These are phyloP conservation scores for Globisporangium carolinianum DNA, from an alignment of 352 stramenopile genomes.

Conservation along the genomic window DNA sequence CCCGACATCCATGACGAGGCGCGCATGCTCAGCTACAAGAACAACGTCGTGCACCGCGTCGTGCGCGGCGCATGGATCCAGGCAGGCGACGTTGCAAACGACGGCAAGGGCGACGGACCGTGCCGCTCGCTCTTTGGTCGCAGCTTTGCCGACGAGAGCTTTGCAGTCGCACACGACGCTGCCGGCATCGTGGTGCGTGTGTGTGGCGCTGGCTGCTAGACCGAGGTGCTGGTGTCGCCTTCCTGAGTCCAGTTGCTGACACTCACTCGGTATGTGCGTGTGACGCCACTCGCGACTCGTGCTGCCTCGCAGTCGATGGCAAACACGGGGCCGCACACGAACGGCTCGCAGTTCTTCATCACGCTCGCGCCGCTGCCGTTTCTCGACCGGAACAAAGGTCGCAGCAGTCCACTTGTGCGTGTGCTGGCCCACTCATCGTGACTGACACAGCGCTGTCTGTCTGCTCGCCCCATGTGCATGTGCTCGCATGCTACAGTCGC, in stretches of 20 bases:
- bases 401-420: too few relatives aligned
- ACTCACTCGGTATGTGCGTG: too few relatives aligned
- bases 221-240: not conserved
- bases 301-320: conserved; percentile 88
- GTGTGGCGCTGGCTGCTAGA: not conserved
- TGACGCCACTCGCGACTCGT: not conserved
- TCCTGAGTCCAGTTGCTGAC: not conserved
- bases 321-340: conserved; percentile 93
- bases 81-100: conserved; percentile 44
- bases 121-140: conserved; percentile 51
- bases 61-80: conserved; percentile 71
- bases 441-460: not conserved
- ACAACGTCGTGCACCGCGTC: conserved; percentile 54
- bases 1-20: conserved; percentile 32
- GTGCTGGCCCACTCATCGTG: too few relatives aligned
- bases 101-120: conserved; percentile 38
- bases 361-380: conserved; percentile 74
- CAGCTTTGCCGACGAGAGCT: conserved; percentile 71
- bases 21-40: conserved; percentile 39
- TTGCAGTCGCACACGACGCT: conserved; percentile 54
- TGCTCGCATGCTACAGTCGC: conserved; percentile 28
- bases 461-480: not conserved
- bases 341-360: conserved; percentile 99
- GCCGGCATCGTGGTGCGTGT: conserved; percentile 47
- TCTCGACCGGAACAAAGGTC: conserved; percentile 68